Conservation (phyloP, 2,329 filamentous ascomycete genomes). For the Graphilbum fragrans region DNA sequence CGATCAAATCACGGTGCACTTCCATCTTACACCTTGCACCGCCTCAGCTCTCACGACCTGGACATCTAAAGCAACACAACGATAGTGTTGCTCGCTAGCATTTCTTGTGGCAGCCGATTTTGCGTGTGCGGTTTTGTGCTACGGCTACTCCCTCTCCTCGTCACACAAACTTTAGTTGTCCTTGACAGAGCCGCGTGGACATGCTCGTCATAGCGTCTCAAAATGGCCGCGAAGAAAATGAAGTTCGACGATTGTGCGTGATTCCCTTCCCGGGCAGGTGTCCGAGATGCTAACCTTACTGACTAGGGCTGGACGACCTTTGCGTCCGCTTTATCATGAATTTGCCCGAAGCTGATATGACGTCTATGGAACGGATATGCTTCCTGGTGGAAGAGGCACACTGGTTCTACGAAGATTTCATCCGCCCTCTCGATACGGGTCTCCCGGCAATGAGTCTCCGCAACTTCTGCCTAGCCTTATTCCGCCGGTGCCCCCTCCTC, state of each 20-base stretch:
- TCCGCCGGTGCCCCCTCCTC: constrained; percentile 85
- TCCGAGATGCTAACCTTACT: not conserved
- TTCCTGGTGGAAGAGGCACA: constrained; percentile 99
- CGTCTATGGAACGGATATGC: constrained; percentile 84
- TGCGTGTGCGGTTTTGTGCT: not conserved
- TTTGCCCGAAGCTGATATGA: constrained; percentile 80
- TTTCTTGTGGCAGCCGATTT: not conserved
- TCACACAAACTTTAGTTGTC: not conserved
- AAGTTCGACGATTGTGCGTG: constrained; percentile 75
- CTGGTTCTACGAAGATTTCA: constrained; percentile 99
- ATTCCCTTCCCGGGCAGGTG: not conserved
- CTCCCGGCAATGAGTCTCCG: constrained; percentile 78
- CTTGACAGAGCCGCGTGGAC: constrained; percentile 24
- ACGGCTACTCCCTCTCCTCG: not conserved
- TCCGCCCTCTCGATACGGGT: constrained; percentile 74
- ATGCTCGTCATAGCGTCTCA: constrained; percentile 49
- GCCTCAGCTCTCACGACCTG: no score
- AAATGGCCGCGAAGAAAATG: constrained; percentile 69
- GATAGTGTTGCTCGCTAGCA: no score
- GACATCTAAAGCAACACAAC: no score
- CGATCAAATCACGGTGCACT: no score
- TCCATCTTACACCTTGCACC: no score
- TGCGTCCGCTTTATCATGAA: constrained; percentile 98
- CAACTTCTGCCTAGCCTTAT: constrained; percentile 79
- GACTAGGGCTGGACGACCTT: constrained; percentile 83